Base-by-base conservation (phyloP, 2,329 filamentous ascomycete genomes). In the Didymella pinodella region DNA sequence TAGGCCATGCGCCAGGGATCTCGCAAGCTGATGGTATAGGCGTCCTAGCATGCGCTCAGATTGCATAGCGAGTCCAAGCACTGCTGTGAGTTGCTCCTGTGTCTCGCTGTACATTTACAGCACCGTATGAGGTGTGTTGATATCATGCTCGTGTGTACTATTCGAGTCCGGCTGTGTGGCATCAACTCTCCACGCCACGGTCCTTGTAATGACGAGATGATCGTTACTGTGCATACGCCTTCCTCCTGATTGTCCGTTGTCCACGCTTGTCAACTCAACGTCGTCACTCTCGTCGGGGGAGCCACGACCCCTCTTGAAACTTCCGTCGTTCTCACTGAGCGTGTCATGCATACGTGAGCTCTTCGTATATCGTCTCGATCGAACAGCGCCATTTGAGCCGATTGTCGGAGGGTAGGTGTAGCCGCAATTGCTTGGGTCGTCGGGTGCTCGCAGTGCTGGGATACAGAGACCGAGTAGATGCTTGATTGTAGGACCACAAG, bases 401-500 rank as follows among this genome's bases (percentile, higher is more conserved):
- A 11, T 31, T 6, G 48, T 47, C 0, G 60, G 57, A 4, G 58
- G 61, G 29, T 54, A 57, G 3, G 31, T 54, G 20, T 54, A 54
- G 7, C 12, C 31, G 12, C 51, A 57, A 31, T 54, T 51, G 12
- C 48, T 59, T 12, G 57, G 48, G 46, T 59, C 29, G 3, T 59
- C 51, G 1, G 54, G 40, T 18, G 49, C 38, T 22, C 41, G 57
- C 31, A 67, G 62, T 25, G 62, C 49, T 25, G 64, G 65, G 14
- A 69, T 62, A 38, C 57, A 67, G 28, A n/a, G 50, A 5, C 64
- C 54, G 8, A 68, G 49, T 10, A 68, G 5, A 44, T 61, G 63
- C 31, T 69, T 69, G 44, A 69, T 61, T 6, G 65, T 66, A 5
- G 54, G 55, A 31, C 65, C 66, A 31, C 63, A 66, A 4, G 61